These are phyloP conservation scores for Pseudogymnoascus sp. DNA, from an alignment of 2,329 filamentous ascomycete genomes.

Conservation along the genomic window DNA sequence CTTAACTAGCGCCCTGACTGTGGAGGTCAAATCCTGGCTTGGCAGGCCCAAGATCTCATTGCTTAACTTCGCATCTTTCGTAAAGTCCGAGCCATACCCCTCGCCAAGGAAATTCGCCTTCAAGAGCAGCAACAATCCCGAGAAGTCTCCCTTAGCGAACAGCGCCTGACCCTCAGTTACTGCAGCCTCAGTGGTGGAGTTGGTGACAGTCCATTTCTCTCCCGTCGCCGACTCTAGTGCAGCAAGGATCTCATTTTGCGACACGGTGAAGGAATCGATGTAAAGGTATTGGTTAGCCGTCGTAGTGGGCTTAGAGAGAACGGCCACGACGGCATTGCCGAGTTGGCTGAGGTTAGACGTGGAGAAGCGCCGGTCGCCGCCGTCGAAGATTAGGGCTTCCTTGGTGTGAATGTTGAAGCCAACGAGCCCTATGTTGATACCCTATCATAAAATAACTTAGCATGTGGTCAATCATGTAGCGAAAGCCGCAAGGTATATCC, in stretches of 20 bases:
- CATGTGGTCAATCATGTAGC: background rate
- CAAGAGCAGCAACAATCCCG: conserved; percentile 14
- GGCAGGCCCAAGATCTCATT: conserved; percentile 17
- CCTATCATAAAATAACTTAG: conserved; percentile 17
- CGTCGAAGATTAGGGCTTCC: conserved; percentile 27
- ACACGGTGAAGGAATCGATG: conserved; percentile 28
- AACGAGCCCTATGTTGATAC: conserved; percentile 22
- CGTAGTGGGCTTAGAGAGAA: conserved; percentile 30
- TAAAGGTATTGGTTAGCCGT: conserved; percentile 29
- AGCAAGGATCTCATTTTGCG: conserved; percentile 28
- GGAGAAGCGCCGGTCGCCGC: conserved; percentile 22
- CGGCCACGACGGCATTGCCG: conserved; percentile 27
- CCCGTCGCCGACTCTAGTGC: conserved; percentile 25
- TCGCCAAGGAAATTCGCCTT: conserved; percentile 11
- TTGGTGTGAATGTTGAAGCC: conserved; percentile 28
- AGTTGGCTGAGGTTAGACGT: conserved; percentile 23
- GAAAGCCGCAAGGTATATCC: conserved; percentile 15
- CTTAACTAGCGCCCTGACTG: conserved; percentile 7
- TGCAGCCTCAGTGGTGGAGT: conserved; percentile 12
- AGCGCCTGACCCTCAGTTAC: conserved; percentile 15
- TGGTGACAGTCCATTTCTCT: conserved; percentile 23
- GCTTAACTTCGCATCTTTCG: conserved; percentile 10
- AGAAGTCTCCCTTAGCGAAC: conserved; percentile 17
- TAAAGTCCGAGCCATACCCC: conserved; percentile 15
- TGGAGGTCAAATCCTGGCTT: conserved; percentile 9